Base-by-base conservation (phyloP, 2,329 filamentous ascomycete species). In the Alternaria dauci region DNA sequence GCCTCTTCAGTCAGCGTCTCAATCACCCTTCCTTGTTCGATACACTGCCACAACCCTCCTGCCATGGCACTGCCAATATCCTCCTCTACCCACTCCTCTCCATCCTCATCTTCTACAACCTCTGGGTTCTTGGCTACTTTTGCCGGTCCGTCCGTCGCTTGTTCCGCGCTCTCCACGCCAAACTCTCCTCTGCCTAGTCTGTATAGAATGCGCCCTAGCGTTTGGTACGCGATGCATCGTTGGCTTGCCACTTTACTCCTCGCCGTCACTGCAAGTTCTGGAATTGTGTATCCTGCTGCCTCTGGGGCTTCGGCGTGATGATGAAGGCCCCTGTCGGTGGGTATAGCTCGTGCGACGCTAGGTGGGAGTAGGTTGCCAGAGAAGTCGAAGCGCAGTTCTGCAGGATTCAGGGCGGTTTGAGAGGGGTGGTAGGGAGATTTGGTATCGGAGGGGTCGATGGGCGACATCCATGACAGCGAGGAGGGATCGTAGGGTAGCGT, bases 231-330 rank as follows among this genome's bases (percentile, higher is more conserved):
- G 63, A 98, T 86, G 73, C 95, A 97, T 11, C 94, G 83, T 81
- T 99, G 95, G 0, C 91, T 90, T 0, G 95, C 88, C 20, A 97
- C 92, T 0, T 89, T 88, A 56, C 92, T 96, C 34, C 94, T 86
- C 5, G 92, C 89, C 2, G 97, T 85, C 32, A 90, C 87, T 1
- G 93, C 89, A 1, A 99, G 84, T 78, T 99, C 95, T 0, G 89
- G 88, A 30, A 99, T 87, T 0, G 95, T 98, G 79, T 99, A 99
- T 0, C 95, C 95, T 0, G 95, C 95, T 1, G 94, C 92, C 78
- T 96, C 93, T 16, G 95, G 95, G 1, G 94, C 94, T 59, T 94
- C 88, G 64, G 91, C 93, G 77, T 99, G 95, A 78, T 99, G 94
- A 78, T 99, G 95, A 14, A 99, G 85, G 0, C 95, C 95, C 61